phyloP scores from a whole-genome alignment of 1,284 basidiomycete genomes.

The Marasmius oreades region DNA sequence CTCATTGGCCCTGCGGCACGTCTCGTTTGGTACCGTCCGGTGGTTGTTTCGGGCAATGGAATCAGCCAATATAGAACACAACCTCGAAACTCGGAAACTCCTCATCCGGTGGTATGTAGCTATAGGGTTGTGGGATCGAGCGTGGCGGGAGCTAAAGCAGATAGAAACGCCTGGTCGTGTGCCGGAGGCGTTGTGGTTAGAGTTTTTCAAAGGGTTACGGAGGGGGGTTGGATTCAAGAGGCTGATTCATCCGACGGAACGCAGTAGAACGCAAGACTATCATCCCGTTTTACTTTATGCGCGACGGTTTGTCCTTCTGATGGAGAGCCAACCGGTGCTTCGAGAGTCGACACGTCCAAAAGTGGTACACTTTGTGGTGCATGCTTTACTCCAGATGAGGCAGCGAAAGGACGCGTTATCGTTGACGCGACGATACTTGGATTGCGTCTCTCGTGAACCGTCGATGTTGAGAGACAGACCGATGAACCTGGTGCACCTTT shows the following conservation, averaged over 20 bases:
- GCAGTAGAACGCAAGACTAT: neutral
- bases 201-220: constrained; percentile 42
- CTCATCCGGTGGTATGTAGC: constrained; percentile 45
- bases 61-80: constrained; percentile 30
- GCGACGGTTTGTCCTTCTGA: constrained; percentile 9
- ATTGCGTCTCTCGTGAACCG: constrained; percentile 31
- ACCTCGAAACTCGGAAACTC: constrained; percentile 45
- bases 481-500: constrained; percentile 45
- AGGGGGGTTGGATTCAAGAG: constrained; percentile 21
- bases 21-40: constrained; percentile 36
- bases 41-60: constrained; percentile 42
- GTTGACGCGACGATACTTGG: constrained; percentile 41
- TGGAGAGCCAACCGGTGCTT: constrained; percentile 9
- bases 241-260: neutral
- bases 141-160: constrained; percentile 31
- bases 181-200: constrained; percentile 45
- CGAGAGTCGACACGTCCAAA: neutral
- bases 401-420: constrained; percentile 30
- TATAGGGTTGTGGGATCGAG: constrained; percentile 45
- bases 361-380: constrained; percentile 5
- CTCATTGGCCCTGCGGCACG: constrained; percentile 39
- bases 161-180: neutral
- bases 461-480: constrained; percentile 22
- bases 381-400: constrained; percentile 10
- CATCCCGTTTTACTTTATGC: constrained; percentile 7